Evolutionary conservation across 208 protist species (phyloP).

Genomic region (Leishmania turanica): DNA sequence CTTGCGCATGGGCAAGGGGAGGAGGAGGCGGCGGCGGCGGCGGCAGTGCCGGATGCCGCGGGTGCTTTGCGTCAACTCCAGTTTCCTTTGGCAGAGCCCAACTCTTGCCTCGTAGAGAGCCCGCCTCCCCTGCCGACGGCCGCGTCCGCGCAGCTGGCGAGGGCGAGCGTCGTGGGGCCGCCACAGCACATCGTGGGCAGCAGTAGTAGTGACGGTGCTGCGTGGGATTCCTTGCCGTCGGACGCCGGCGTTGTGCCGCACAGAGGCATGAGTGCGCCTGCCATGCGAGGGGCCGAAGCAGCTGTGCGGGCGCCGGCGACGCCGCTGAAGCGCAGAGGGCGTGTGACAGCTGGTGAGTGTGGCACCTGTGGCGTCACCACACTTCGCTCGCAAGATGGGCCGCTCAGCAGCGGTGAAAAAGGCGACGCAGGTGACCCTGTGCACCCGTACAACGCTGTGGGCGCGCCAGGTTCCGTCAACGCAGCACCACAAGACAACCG

Average conservation of each 20-base stretch:
- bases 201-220: neutral
- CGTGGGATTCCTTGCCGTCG: neutral
- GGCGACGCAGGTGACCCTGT: neutral
- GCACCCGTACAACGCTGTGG: slow-evolving; percentile 19
- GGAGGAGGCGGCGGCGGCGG: neutral
- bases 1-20: neutral
- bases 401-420: neutral
- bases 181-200: neutral
- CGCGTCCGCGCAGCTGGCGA: neutral
- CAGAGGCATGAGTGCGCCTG: neutral
- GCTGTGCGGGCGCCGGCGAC: neutral
- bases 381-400: neutral
- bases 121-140: neutral
- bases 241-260: neutral
- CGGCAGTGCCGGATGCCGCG: neutral
- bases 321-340: neutral
- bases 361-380: neutral
- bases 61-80: neutral
- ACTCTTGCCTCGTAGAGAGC: slow-evolving; percentile 4
- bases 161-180: neutral
- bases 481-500: neutral
- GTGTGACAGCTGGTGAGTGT: neutral
- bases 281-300: neutral
- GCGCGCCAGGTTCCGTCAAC: neutral
- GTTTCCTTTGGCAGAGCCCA: neutral